These are phyloP conservation scores for Mycena chlorophos DNA, from an alignment of 768 basidiomycete species.

Conservation along the genomic window DNA sequence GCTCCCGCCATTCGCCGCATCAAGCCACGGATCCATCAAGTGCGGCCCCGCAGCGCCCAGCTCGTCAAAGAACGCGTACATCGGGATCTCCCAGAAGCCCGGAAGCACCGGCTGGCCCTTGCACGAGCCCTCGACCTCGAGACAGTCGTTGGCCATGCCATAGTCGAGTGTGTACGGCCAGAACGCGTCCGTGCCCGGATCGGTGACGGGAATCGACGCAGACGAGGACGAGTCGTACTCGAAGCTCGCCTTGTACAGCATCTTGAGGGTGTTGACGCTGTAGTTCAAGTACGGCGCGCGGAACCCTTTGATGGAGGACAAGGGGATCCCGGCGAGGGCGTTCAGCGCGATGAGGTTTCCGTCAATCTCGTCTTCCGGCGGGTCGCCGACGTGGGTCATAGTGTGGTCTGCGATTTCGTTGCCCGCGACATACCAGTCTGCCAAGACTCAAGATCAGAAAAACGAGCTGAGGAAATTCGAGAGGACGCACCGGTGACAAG, in stretches of 20 bases:
- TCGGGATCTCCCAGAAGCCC: constrained; percentile 84
- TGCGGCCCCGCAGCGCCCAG: constrained; percentile 56
- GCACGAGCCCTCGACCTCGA: constrained; percentile 54
- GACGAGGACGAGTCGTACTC: constrained; percentile 72
- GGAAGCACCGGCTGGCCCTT: constrained; percentile 70
- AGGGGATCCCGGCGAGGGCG: constrained; percentile 73
- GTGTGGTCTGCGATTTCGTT: constrained; percentile 84
- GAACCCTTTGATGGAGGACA: constrained; percentile 66
- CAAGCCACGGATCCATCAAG: constrained; percentile 84
- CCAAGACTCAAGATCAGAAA: constrained; percentile 1
- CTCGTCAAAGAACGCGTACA: constrained; percentile 76
- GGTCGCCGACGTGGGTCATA: constrained; percentile 76
- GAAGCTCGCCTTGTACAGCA: constrained; percentile 57
- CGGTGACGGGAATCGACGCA: constrained; percentile 65
- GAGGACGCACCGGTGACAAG: constrained; percentile 54
- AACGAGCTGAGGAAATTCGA: not conserved
- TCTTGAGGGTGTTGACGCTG: constrained; percentile 58
- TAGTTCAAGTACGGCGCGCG: constrained; percentile 77
- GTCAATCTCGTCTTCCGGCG: constrained; percentile 64
- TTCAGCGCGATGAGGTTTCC: constrained; percentile 81
- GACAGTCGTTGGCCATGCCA: constrained; percentile 78
- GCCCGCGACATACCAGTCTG: constrained; percentile 78
- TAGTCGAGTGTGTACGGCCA: constrained; percentile 85
- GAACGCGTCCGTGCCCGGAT: constrained; percentile 66
- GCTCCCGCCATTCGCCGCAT: constrained; percentile 52